These are phyloP conservation scores for Lactarius sanguifluus DNA, from an alignment of 768 basidiomycete species.

Conservation along the genomic window DNA sequence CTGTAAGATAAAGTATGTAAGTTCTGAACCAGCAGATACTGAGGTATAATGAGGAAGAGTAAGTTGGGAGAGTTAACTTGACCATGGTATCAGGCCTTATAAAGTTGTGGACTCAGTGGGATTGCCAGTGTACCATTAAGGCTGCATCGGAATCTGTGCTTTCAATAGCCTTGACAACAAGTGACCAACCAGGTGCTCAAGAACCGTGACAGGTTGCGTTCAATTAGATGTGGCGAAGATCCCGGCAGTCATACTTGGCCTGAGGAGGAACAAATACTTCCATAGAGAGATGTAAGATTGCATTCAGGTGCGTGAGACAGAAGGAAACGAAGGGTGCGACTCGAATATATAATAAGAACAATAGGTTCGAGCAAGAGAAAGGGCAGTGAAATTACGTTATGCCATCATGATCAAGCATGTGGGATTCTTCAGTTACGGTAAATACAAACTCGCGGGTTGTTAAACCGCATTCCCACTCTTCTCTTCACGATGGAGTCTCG, in stretches of 20 bases:
- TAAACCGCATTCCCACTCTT: neutral
- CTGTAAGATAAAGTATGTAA: neutral
- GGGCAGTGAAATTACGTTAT: neutral
- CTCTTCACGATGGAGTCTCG: neutral
- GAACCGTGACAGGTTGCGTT: neutral
- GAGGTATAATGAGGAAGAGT: neutral
- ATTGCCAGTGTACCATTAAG: neutral
- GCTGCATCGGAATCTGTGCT: neutral
- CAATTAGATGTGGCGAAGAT: neutral
- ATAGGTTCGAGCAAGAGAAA: neutral
- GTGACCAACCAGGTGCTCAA: neutral
- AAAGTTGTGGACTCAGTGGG: neutral
- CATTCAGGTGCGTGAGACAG: neutral
- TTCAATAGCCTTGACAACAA: neutral
- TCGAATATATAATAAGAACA: neutral
- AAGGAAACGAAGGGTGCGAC: neutral
- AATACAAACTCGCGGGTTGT: neutral
- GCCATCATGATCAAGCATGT: neutral
- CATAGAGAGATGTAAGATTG: neutral
- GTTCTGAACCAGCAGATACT: slow-evolving; percentile 1
- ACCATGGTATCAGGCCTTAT: neutral
- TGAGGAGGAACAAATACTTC: neutral
- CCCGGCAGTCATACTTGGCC: neutral
- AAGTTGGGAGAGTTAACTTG: neutral
- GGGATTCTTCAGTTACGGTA: neutral